These are phyloP conservation scores for Agrostemma githago DNA, from an alignment of 148 eudicot species.

Conservation along the genomic window DNA sequence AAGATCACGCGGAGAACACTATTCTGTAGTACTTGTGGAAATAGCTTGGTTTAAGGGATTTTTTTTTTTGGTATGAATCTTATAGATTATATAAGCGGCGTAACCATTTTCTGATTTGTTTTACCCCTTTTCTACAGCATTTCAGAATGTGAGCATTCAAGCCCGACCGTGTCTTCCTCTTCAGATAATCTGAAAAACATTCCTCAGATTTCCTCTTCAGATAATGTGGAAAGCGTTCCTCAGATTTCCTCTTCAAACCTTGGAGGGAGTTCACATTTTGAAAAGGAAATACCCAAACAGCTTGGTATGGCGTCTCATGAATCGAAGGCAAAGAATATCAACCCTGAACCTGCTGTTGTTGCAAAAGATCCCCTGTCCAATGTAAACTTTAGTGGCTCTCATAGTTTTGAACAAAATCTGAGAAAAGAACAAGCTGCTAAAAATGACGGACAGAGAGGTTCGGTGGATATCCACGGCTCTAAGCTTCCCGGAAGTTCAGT, in stretches of 20 bases:
- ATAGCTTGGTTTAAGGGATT: background rate
- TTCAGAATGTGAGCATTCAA: constrained; percentile 36
- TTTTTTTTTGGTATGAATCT: background rate
- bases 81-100: background rate
- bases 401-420: constrained; percentile 16
- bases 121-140: constrained; percentile 32
- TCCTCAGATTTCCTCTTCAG: constrained; percentile 26
- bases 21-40: background rate
- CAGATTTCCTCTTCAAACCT: constrained; percentile 19
- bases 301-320: constrained; percentile 20
- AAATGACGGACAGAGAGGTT: constrained; percentile 20
- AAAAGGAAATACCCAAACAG: constrained; percentile 28
- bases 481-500: constrained; percentile 25
- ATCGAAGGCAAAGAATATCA: constrained; percentile 28
- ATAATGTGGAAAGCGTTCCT: constrained; percentile 42
- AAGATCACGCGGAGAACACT: background rate
- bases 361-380: constrained; percentile 20
- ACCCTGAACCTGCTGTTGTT: constrained; percentile 22
- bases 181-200: constrained; percentile 43
- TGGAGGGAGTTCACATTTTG: constrained; percentile 20
- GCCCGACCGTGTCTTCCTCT: constrained; percentile 23
- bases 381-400: constrained; percentile 10
- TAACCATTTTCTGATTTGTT: background rate
- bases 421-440: constrained; percentile 20
- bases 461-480: constrained; percentile 20